Evolutionary conservation across 1,139 yeast genomes (phyloP), one percentile per base, ranked within the genome.

Genomic region (Sugiyamaella castrensis): DNA sequence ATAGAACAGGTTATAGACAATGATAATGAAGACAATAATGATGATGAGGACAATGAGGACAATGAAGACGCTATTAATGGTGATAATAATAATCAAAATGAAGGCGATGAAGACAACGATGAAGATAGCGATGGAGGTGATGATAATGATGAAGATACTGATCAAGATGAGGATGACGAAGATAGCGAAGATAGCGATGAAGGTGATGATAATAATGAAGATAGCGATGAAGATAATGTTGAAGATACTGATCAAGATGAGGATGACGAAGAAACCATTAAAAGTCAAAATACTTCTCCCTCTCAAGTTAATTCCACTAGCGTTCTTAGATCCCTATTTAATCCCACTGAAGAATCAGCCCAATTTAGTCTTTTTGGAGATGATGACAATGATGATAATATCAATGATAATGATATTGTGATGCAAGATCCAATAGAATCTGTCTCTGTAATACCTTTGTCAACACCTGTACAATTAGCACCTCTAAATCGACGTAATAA

Each of bases 311-410:
- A 30, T 3, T 47, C 48, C n/a, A 45, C 41, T 3, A 58, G 44
- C 13, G 73, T 77, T 0, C 75, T 86, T 44, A 77, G 94, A 64
- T 68, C 78, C 0, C 68, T 86, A 44, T 82, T 87, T 69, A 82
- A 82, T 56, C 77, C 85, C 8, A 67, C 61, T n/a, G 71, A 64
- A 2, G 58, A 53, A 2, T 28, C 47, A 11, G 46, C 53, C 9
- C 47, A 50, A 15, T 60, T 58, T 48, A 57, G 59, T 10, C 51
- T 64, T 12, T 62, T 63, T 54, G 66, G 63, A 3, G 55, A 50
- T 8, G 55, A 48, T 10, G 58, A 51, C 2, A 57, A 59, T 11
- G 65, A 63, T 4, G 35, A 41, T 10, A 12, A 26, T 8, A 16
- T 7, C 8, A 30, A 40, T 11, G 44, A 34, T 37, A 12, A 43